Evolutionary conservation across 163 green algal genomes (phyloP).

Genomic region (Volvox carteri): DNA sequence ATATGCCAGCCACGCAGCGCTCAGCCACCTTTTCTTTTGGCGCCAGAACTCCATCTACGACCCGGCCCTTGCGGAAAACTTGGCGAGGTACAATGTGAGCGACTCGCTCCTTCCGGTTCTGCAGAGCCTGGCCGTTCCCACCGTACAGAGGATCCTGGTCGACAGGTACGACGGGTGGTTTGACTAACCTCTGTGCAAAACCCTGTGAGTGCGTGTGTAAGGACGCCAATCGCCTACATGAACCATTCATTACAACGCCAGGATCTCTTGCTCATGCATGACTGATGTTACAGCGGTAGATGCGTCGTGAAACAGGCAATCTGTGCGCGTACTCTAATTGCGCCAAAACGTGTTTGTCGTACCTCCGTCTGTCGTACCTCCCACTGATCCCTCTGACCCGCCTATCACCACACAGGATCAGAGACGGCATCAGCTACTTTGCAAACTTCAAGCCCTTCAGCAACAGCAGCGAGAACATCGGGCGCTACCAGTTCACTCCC

Average conservation of each 20-base stretch:
- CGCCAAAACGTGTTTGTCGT: too few species aligned
- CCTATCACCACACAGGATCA: neutral
- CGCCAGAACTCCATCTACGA: slow-evolving; percentile 28
- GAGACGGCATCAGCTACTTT: neutral
- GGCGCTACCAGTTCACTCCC: slow-evolving; percentile 1
- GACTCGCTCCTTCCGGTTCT: neutral
- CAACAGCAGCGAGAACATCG: slow-evolving; percentile 20
- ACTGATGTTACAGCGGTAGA: too few species aligned
- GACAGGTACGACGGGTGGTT: too few species aligned
- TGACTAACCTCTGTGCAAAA: too few species aligned
- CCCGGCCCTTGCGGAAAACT: neutral
- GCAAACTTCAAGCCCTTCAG: slow-evolving; percentile 18
- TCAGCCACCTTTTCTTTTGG: slow-evolving; percentile 29
- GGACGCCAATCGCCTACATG: too few species aligned
- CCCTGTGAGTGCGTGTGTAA: neutral
- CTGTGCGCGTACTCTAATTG: too few species aligned
- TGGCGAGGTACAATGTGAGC: neutral
- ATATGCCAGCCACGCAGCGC: slow-evolving; percentile 14
- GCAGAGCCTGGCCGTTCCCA: neutral
- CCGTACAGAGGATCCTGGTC: neutral
- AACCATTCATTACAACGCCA: too few species aligned
- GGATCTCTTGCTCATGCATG: too few species aligned
- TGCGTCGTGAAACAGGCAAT: too few species aligned
- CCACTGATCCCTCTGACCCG: too few species aligned
- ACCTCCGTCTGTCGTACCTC: too few species aligned